phyloP scores from a whole-genome alignment of 2,329 filamentous ascomycete species.

The Nigrograna mackinnonii region DNA sequence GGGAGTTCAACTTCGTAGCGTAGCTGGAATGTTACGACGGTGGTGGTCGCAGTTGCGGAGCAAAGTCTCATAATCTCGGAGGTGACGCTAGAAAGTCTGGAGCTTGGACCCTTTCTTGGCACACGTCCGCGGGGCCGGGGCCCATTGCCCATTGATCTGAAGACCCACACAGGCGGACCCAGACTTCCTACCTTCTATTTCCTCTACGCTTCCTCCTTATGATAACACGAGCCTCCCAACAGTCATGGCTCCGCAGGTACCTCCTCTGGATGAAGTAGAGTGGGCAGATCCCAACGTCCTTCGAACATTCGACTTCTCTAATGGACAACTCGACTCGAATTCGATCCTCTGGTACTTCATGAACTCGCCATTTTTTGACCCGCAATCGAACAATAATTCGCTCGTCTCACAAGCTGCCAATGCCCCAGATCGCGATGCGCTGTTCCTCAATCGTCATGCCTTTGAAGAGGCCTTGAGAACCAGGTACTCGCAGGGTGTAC shows the following conservation, averaged over 20 bases:
- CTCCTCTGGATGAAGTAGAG: conserved; percentile 36
- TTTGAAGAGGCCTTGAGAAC: conserved; percentile 59
- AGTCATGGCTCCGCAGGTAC: no score
- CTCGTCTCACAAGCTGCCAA: conserved; percentile 56
- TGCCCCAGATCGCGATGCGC: conserved; percentile 52
- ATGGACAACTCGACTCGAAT: conserved; percentile 25
- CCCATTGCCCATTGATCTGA: no score
- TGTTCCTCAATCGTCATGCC: conserved; percentile 57
- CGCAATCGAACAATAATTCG: conserved; percentile 61
- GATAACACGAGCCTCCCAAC: no score
- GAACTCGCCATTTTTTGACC: conserved; percentile 66
- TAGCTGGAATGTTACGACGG: background rate
- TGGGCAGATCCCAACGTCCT: conserved; percentile 27
- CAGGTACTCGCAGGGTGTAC: conserved; percentile 54
- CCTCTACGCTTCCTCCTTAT: no score
- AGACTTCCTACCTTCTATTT: no score
- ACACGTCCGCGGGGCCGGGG: conserved; percentile 17
- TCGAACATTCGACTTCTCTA: conserved; percentile 16
- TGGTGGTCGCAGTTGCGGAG: background rate
- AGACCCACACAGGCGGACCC: no score
- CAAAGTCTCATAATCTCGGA: background rate
- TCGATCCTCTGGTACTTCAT: conserved; percentile 64
- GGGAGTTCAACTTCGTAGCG: background rate
- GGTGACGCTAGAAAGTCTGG: background rate
- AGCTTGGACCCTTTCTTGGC: conserved; percentile 4